phyloP scores from a whole-genome alignment of 2,329 filamentous ascomycete genomes.

The Colletotrichum sp. region DNA sequence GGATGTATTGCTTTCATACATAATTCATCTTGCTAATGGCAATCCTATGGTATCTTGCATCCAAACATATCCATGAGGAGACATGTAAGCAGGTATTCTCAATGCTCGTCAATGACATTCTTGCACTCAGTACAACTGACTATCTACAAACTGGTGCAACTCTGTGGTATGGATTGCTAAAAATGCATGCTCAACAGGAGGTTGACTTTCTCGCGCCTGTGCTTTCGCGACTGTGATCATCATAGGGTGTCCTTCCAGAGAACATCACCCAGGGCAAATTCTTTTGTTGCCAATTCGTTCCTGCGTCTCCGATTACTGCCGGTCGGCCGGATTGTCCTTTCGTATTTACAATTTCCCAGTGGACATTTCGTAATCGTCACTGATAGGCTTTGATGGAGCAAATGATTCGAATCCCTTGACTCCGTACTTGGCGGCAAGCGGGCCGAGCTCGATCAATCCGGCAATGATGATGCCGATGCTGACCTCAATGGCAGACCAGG shows the following conservation, averaged over 20 bases:
- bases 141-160: background rate
- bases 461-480: conserved; percentile 13
- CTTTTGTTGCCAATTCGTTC: background rate
- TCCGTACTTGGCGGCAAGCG: conserved; percentile 5
- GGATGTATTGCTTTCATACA: rapidly evolving
- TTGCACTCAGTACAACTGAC: background rate
- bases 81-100: background rate
- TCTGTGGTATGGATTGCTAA: background rate
- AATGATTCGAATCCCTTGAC: conserved; percentile 5
- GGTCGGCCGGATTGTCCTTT: background rate
- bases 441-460: conserved; percentile 6
- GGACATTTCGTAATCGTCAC: background rate
- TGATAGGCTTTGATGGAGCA: background rate
- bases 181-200: background rate
- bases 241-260: background rate
- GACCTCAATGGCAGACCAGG: conserved; percentile 9
- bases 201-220: background rate
- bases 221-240: background rate
- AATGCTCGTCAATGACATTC: background rate
- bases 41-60: rapidly evolving
- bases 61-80: no score
- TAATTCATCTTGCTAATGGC: background rate
- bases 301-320: background rate
- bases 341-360: background rate
- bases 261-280: background rate